phyloP scores from a whole-genome alignment of 2,329 filamentous ascomycete genomes.

The Alternaria sp. region DNA sequence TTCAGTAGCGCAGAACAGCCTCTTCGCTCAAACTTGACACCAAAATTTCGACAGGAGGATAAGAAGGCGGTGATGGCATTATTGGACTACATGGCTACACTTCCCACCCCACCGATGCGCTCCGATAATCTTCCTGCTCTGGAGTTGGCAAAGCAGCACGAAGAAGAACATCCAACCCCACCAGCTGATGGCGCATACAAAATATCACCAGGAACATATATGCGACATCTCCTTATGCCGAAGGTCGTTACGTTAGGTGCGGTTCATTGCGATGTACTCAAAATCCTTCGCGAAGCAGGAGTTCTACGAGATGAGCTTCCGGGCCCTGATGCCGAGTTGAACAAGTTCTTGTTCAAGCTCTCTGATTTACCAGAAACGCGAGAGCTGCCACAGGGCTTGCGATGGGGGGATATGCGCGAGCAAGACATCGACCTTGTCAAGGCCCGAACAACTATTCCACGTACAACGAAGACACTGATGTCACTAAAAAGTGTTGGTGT shows the following conservation, averaged over 20 bases:
- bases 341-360: slow-evolving; percentile 67
- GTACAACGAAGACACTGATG: slow-evolving; percentile 58
- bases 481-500: slow-evolving; percentile 52
- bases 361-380: slow-evolving; percentile 55
- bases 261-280: slow-evolving; percentile 47
- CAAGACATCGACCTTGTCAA: slow-evolving; percentile 65
- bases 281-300: slow-evolving; percentile 30
- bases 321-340: slow-evolving; percentile 44
- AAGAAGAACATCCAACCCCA: slow-evolving; percentile 34
- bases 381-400: slow-evolving; percentile 58
- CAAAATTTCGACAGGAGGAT: slow-evolving; percentile 37
- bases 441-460: slow-evolving; percentile 60
- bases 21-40: slow-evolving; percentile 22
- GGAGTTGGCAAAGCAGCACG: slow-evolving; percentile 40
- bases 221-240: slow-evolving; percentile 43
- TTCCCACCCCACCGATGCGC: slow-evolving; percentile 39
- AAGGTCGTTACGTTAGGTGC: slow-evolving; percentile 56
- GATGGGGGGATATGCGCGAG: slow-evolving; percentile 63
- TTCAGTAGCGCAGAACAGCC: slow-evolving; percentile 54
- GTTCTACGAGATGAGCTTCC: slow-evolving; percentile 43
- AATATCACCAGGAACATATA: slow-evolving; percentile 31
- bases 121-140: slow-evolving; percentile 34
- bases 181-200: slow-evolving; percentile 31
- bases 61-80: slow-evolving; percentile 39
- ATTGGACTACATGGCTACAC: slow-evolving; percentile 38